These are phyloP conservation scores for Fulvia fulva DNA, from an alignment of 2,329 filamentous ascomycete genomes.

Conservation along the genomic window DNA sequence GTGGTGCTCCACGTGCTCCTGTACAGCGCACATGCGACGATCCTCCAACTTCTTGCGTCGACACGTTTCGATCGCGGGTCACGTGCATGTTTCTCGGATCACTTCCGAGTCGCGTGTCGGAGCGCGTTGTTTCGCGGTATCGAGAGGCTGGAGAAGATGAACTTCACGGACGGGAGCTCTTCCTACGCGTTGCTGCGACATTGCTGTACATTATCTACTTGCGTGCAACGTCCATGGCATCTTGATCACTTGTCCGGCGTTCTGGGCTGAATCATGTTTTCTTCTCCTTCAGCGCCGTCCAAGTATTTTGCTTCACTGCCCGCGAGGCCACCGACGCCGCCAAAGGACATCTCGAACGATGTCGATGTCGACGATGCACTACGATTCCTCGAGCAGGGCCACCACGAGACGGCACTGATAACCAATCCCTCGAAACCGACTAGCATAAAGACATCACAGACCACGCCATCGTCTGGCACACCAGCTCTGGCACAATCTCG, in stretches of 20 bases:
- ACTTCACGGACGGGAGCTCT: background rate
- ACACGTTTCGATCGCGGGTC: no score
- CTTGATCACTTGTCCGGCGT: constrained; percentile 4
- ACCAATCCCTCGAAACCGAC: background rate
- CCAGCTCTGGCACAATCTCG: constrained; percentile 33
- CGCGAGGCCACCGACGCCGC: constrained; percentile 54
- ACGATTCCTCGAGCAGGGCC: constrained; percentile 39
- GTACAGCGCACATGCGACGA: background rate
- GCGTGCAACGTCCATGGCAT: background rate
- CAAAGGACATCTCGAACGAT: constrained; percentile 44
- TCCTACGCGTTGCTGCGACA: background rate
- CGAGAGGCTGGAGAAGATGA: background rate
- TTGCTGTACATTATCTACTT: no score
- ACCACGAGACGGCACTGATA: constrained; percentile 20
- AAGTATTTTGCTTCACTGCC: constrained; percentile 45
- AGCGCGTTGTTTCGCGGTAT: background rate
- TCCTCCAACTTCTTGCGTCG: background rate
- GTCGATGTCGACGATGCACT: constrained; percentile 35
- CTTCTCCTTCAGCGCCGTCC: constrained; percentile 14
- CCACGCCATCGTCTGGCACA: constrained; percentile 16
- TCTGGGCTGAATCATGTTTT: constrained; percentile 17
- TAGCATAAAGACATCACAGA: constrained; percentile 5
- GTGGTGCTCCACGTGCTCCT: background rate
- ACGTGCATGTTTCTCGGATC: no score
- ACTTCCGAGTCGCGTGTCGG: background rate